These are phyloP conservation scores for Russula ochroleuca DNA, from an alignment of 768 basidiomycete species.

Conservation along the genomic window DNA sequence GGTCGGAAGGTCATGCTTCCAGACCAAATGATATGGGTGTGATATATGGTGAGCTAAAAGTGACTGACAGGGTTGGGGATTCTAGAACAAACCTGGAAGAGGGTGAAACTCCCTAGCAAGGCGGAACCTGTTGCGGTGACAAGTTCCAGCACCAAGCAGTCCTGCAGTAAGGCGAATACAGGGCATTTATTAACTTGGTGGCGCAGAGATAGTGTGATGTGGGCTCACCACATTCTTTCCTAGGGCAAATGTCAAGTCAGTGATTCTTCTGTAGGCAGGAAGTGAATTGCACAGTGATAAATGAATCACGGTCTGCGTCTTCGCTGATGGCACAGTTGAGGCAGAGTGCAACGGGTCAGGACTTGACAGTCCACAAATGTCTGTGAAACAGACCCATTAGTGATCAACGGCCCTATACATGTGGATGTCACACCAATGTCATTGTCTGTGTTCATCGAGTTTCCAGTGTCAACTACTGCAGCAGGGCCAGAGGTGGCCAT, in stretches of 20 bases:
- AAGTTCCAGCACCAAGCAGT: constrained; percentile 71
- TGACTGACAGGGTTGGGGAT: constrained; percentile 6
- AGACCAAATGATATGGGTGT: not conserved
- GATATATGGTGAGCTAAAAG: constrained; percentile 3
- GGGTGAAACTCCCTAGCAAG: constrained; percentile 70
- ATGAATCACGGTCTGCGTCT: constrained; percentile 60
- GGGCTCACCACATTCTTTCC: constrained; percentile 62
- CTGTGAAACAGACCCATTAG: constrained; percentile 34
- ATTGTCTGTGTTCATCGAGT: constrained; percentile 73
- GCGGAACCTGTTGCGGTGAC: constrained; percentile 85
- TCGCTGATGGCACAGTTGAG: constrained; percentile 33
- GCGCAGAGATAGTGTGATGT: not conserved
- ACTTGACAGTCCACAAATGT: constrained; percentile 53
- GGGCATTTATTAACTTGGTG: constrained; percentile 13
- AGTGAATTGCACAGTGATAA: constrained; percentile 67
- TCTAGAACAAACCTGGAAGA: constrained; percentile 62
- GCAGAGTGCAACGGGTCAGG: constrained; percentile 35
- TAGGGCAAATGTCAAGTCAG: constrained; percentile 72
- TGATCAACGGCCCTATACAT: constrained; percentile 9
- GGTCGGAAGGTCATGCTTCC: constrained; percentile 67
- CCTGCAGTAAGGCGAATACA: constrained; percentile 40
- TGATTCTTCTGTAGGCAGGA: constrained; percentile 71
- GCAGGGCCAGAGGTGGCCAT: constrained; percentile 42
- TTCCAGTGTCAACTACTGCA: constrained; percentile 46
- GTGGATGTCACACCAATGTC: constrained; percentile 56